Evolutionary conservation across 805 yeast genomes (phyloP).

Genomic region (Candida vartiovaarae): DNA sequence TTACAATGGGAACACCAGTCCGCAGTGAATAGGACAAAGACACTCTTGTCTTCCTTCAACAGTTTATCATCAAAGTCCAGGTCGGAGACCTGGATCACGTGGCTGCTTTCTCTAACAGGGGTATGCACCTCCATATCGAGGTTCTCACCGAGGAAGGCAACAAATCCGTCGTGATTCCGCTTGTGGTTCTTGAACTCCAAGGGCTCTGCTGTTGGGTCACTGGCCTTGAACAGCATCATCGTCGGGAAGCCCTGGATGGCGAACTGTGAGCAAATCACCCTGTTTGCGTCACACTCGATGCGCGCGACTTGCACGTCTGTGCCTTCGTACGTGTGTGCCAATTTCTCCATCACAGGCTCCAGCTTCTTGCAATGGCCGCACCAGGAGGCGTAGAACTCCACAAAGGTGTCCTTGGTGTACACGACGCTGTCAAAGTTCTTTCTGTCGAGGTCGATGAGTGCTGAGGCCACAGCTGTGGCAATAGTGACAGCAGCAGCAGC

Average conservation of each 20-base stretch:
- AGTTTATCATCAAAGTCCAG: conserved; percentile 32
- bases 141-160: conserved; percentile 52
- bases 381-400: conserved; percentile 95
- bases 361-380: conserved; percentile 92
- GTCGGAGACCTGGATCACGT: conserved; percentile 22
- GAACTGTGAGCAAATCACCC: conserved; percentile 59
- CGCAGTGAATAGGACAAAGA: conserved; percentile 36
- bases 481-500: no score
- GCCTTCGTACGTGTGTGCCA: conserved; percentile 58
- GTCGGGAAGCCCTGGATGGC: conserved; percentile 91
- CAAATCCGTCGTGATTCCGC: conserved; percentile 65
- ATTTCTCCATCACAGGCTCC: conserved; percentile 80
- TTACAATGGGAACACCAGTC: conserved; percentile 52
- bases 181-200: conserved; percentile 50
- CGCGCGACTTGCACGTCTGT: conserved; percentile 67
- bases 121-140: conserved; percentile 27
- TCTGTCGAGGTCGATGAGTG: not conserved
- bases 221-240: conserved; percentile 62
- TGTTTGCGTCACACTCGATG: conserved; percentile 85
- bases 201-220: conserved; percentile 38
- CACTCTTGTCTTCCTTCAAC: conserved; percentile 11
- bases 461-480: not conserved
- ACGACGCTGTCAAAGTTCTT: conserved; percentile 49
- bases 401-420: conserved; percentile 61
- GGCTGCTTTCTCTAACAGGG: conserved; percentile 18